Conservation (phyloP, 164 flowering plant species). For the Kingdonia uniflora region DNA sequence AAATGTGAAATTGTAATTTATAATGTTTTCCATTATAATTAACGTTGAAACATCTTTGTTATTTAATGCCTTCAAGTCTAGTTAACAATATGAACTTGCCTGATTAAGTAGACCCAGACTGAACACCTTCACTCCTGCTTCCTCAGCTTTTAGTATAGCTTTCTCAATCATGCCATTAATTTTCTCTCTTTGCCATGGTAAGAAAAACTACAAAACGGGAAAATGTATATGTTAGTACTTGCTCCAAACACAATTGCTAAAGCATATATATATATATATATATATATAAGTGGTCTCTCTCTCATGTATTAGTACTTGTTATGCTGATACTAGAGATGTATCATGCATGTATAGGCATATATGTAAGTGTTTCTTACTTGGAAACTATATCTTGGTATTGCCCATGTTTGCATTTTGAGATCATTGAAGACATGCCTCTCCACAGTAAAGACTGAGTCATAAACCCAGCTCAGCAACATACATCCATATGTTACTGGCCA, state of each 20-base stretch:
- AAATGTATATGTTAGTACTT: no score
- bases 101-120: conserved; percentile 70
- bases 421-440: conserved; percentile 44
- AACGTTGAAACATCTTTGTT: not conserved
- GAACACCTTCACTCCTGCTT: conserved; percentile 44
- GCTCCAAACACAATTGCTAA: no score
- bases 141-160: conserved; percentile 57
- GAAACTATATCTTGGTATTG: conserved; percentile 41
- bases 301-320: no score
- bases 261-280: no score
- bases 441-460: conserved; percentile 34
- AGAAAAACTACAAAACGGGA: conserved; percentile 25
- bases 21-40: no score
- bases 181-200: conserved; percentile 30
- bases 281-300: no score
- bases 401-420: conserved; percentile 60
- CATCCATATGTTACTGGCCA: conserved; percentile 50
- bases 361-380: conserved; percentile 32
- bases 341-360: not conserved
- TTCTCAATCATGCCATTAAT: conserved; percentile 52
- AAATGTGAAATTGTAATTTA: no score
- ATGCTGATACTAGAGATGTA: no score
- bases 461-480: conserved; percentile 34
- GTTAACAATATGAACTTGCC: conserved; percentile 19
- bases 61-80: not conserved